Evolutionary conservation across 139 green algal species (phyloP).

Genomic region (Tetradesmus lagerheimii): DNA sequence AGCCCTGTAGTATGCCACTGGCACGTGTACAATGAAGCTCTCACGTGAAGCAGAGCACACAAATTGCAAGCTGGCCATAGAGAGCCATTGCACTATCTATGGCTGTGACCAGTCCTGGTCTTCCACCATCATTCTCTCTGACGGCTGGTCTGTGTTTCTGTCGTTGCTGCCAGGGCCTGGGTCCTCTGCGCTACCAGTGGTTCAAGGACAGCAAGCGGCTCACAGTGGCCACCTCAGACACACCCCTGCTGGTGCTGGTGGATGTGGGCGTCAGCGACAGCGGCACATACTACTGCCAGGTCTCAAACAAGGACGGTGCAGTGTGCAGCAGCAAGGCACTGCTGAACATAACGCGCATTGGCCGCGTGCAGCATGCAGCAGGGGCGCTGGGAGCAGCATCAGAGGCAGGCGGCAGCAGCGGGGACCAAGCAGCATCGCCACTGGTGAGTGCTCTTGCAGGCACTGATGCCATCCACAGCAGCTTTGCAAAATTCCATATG

Average conservation of each 20-base stretch:
- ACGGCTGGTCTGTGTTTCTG: neutral
- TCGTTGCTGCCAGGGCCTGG: constrained; percentile 53
- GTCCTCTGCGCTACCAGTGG: constrained; percentile 71
- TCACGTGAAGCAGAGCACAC: too few relatives aligned
- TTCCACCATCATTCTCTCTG: neutral
- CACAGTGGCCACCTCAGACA: constrained; percentile 57
- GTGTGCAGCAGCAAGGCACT: constrained; percentile 51
- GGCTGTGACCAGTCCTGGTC: neutral
- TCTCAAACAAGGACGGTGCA: constrained; percentile 67
- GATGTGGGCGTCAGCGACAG: constrained; percentile 50
- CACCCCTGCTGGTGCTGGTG: constrained; percentile 58
- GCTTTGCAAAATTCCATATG: too few relatives aligned
- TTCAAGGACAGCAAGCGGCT: constrained; percentile 65
- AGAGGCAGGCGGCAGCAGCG: neutral
- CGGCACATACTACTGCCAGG: constrained; percentile 54
- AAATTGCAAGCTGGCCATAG: too few relatives aligned
- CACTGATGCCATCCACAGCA: neutral
- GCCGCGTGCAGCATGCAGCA: constrained; percentile 32
- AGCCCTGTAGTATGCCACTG: too few relatives aligned
- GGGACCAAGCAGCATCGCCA: neutral
- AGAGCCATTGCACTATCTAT: too few relatives aligned
- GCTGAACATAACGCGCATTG: constrained; percentile 55
- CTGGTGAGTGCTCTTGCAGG: neutral
- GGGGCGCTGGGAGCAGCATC: neutral
- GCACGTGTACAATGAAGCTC: too few relatives aligned